phyloP scores from a whole-genome alignment of 495 filamentous ascomycete genomes.

The Oleoguttula mirabilis region DNA sequence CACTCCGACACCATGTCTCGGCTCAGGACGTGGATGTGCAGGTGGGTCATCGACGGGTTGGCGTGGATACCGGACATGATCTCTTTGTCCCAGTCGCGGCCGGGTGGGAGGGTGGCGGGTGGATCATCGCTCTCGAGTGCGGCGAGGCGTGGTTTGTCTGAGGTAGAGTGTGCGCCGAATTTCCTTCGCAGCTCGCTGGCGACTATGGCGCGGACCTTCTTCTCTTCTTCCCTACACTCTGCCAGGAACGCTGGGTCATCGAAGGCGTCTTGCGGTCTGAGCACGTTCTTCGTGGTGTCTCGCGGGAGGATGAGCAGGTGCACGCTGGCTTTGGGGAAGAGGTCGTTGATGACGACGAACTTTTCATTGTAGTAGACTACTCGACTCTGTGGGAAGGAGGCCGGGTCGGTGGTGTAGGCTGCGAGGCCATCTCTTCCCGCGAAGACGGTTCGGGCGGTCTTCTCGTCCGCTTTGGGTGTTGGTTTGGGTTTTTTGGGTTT shows the following conservation, averaged over 20 bases:
- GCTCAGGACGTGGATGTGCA: conserved; percentile 82
- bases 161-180: conserved; percentile 50
- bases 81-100: conserved; percentile 68
- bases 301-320: conserved; percentile 83
- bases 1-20: conserved; percentile 56
- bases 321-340: conserved; percentile 71
- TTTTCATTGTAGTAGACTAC: conserved; percentile 59
- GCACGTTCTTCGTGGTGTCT: conserved; percentile 43
- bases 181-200: conserved; percentile 63
- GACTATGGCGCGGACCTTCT: conserved; percentile 49
- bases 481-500: conserved; percentile 9
- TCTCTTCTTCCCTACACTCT: conserved; percentile 47
- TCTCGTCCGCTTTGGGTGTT: neutral
- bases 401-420: conserved; percentile 58
- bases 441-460: conserved; percentile 8
- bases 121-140: conserved; percentile 38
- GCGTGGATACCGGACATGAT: conserved; percentile 73
- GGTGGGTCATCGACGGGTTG: conserved; percentile 78
- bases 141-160: conserved; percentile 44
- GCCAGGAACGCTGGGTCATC: conserved; percentile 56
- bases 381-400: conserved; percentile 43
- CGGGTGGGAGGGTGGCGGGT: conserved; percentile 43
- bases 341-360: conserved; percentile 73
- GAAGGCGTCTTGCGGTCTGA: conserved; percentile 73
- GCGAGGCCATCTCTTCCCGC: conserved; percentile 37